These are phyloP conservation scores for Mucor lusitanicus DNA, from an alignment of 371 early-diverging fungal genomes.

Conservation along the genomic window DNA sequence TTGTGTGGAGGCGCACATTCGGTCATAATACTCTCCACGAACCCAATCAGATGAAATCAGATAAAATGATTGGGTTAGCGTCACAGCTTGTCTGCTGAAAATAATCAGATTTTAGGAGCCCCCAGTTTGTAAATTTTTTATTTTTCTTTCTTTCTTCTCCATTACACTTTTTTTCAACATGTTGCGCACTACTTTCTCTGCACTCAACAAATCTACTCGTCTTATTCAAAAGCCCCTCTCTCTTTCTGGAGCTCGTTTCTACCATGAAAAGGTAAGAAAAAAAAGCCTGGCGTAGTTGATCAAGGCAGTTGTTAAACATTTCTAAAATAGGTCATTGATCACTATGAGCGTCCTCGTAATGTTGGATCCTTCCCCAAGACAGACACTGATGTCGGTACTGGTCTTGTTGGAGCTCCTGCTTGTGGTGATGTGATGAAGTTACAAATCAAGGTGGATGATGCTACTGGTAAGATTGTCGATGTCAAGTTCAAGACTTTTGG, in stretches of 20 bases:
- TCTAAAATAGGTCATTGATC: slow-evolving; percentile 78
- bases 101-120: slow-evolving; percentile 19
- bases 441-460: slow-evolving; percentile 95
- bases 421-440: slow-evolving; percentile 99
- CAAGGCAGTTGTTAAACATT: neutral
- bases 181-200: slow-evolving; percentile 31
- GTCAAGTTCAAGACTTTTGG: slow-evolving; percentile 99
- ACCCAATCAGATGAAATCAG: slow-evolving; percentile 8
- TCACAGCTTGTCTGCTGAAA: neutral
- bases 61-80: slow-evolving; percentile 5
- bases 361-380: slow-evolving; percentile 93
- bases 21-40: neutral
- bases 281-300: neutral
- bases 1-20: neutral
- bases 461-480: slow-evolving; percentile 89
- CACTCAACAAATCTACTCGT: slow-evolving; percentile 23
- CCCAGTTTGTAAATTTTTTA: slow-evolving; percentile 24
- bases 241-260: slow-evolving; percentile 50
- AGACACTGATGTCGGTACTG: slow-evolving; percentile 93
- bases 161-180: too few species aligned
- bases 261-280: slow-evolving; percentile 68
- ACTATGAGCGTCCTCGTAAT: slow-evolving; percentile 96
- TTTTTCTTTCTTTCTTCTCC: slow-evolving; percentile 7
- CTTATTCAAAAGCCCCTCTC: slow-evolving; percentile 35
- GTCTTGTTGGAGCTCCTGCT: slow-evolving; percentile 98